Base-by-base conservation (phyloP, 1,139 yeast genomes). In the Saccharomyces hybrid region DNA sequence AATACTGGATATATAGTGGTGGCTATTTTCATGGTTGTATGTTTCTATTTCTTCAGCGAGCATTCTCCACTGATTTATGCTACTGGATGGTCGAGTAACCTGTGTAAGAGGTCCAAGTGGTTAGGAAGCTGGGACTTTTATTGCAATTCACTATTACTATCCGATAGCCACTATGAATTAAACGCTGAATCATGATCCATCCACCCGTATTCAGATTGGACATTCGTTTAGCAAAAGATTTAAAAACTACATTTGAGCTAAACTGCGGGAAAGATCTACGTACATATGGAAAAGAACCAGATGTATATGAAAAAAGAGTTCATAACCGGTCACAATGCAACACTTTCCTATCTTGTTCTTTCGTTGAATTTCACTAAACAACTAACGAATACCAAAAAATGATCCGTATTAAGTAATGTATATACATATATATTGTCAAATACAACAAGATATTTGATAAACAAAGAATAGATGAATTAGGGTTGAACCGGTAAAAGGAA, bases 41-140 rank as follows among this genome's bases (percentile, higher is more conserved):
- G 86, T 41, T 70, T 80, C 11, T 74, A 76, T 28, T 83, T 85
- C 71, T 93, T 80, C 74, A 70, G 74, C 54, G 73, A 77, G 61
- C 86, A 85, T 73, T 79, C 88, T 3, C 86, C 97, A 46, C 74
- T 93, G 65, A 80, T 86, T 54, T 88, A 89, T 66, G 99, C 86
- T 51, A 65, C 79, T n/a, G 80, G 82, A 57, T 91, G 98, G 97
- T 87, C 96, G 50, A 79, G 78, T 64, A 71, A 70, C 26, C 73
- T 78, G 57, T 93, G 99, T 73, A 73, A 76, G 56, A 73, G 78
- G 49, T 74, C 90, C 52, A 83, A 83, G 72, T 74, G 83, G 63
- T 62, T 87, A 27, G 68, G 76, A 20, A 75, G 80, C 13, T 88
- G 96, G 99, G 99, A 93, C 75, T 93, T 84, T 69, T 86, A 84